Conservation (phyloP, 2,329 filamentous ascomycete genomes). For the Colletotrichum scovillei region DNA sequence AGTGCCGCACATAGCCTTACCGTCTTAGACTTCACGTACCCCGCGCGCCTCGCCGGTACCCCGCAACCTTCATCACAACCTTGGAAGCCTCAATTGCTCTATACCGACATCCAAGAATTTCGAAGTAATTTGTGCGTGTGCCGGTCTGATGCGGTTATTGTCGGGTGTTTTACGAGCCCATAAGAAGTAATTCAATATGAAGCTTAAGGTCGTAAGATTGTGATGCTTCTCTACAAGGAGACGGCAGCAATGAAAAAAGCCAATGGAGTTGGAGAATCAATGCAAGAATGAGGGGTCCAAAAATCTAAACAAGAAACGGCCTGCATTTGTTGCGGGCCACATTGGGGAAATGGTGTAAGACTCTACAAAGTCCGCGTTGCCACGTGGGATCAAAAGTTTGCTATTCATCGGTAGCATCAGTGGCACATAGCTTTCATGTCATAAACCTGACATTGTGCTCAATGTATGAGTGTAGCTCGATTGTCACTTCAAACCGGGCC, state of each 20-base stretch:
- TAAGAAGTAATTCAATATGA: slow-evolving; percentile 1
- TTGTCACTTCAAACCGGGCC: slow-evolving; percentile 33
- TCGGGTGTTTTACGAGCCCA: slow-evolving; percentile 19
- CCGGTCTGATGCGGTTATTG: not conserved
- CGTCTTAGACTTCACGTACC: slow-evolving; percentile 28
- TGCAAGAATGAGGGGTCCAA: slow-evolving; percentile 16
- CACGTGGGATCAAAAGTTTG: slow-evolving; percentile 28
- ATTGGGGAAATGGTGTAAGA: not conserved
- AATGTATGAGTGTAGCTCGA: slow-evolving; percentile 23
- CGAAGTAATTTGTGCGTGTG: not conserved
- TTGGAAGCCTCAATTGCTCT: not conserved
- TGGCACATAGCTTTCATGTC: slow-evolving; percentile 18
- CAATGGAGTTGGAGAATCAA: slow-evolving; percentile 26
- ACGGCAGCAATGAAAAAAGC: slow-evolving; percentile 1
- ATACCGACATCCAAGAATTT: not conserved
- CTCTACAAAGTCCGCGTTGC: slow-evolving; percentile 10
- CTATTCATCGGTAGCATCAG: slow-evolving; percentile 12
- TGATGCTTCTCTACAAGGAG: not conserved
- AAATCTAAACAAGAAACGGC: slow-evolving; percentile 20
- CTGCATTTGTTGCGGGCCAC: not conserved
- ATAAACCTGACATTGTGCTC: slow-evolving; percentile 3
- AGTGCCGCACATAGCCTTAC: not conserved
- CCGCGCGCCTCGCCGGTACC: slow-evolving; percentile 26
- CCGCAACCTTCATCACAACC: slow-evolving; percentile 32
- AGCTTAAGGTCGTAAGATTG: not conserved